Evolutionary conservation across 805 yeast genomes (phyloP).

Genomic region (Wickerhamiella lipophila): DNA sequence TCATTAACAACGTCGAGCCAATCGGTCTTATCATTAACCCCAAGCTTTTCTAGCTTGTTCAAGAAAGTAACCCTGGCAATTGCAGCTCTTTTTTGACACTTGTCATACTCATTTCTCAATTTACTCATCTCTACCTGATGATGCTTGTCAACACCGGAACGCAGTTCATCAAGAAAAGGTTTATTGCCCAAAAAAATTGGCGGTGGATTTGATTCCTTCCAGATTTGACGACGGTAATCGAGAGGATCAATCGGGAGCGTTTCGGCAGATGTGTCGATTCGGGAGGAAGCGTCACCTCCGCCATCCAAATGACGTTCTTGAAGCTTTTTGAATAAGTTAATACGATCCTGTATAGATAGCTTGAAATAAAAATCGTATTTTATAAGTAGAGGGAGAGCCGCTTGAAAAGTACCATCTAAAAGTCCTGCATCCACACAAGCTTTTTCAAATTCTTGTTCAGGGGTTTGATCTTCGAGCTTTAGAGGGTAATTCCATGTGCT

Average conservation of each 20-base stretch:
- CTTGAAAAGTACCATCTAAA: neutral
- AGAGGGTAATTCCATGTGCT: constrained; percentile 59
- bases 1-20: constrained; percentile 7
- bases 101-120: neutral
- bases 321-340: neutral
- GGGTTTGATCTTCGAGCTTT: neutral
- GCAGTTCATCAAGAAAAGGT: neutral
- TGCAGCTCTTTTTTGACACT: neutral
- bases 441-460: neutral
- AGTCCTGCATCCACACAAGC: neutral
- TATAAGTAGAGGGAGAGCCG: neutral
- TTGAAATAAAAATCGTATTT: neutral
- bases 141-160: neutral
- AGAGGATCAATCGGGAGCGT: neutral
- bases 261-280: neutral
- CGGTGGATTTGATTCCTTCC: neutral
- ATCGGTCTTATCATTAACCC: neutral
- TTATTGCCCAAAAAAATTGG: neutral
- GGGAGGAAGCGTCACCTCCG: neutral
- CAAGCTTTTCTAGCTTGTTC: neutral
- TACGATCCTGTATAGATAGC: neutral
- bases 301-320: neutral
- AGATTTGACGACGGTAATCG: neutral
- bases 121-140: neutral
- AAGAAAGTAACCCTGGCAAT: constrained; percentile 11